Evolutionary conservation across 805 yeast genomes (phyloP).

Genomic region (Cephaloascus fragrans): DNA sequence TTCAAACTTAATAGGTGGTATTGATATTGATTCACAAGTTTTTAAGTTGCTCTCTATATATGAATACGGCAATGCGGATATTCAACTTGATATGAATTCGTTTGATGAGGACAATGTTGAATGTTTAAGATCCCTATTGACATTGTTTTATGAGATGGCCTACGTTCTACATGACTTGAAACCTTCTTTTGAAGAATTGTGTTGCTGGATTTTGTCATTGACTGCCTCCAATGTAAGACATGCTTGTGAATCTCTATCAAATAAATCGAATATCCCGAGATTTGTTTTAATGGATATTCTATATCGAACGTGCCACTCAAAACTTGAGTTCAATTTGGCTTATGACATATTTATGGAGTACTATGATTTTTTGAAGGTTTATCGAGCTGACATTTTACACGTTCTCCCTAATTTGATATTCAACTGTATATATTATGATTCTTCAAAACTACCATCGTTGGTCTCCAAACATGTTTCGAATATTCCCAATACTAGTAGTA

Average conservation of each 20-base stretch:
- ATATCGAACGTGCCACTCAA: constrained; percentile 22
- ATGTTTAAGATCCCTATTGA: not conserved
- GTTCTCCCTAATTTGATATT: not conserved
- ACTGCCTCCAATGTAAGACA: constrained; percentile 17
- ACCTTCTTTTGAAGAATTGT: not conserved
- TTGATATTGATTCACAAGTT: not conserved
- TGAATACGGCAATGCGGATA: not conserved
- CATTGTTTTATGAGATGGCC: not conserved
- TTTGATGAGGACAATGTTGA: not conserved
- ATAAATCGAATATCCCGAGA: constrained; percentile 22
- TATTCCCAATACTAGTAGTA: not conserved
- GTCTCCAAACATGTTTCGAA: not conserved
- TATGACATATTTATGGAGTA: constrained; percentile 23
- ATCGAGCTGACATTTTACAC: not conserved
- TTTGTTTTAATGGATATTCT: constrained; percentile 28
- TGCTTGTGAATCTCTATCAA: constrained; percentile 21
- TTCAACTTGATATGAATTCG: not conserved
- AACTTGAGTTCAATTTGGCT: constrained; percentile 21
- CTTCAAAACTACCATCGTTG: not conserved
- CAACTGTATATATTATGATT: not conserved
- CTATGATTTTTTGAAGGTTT: not conserved
- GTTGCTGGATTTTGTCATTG: constrained; percentile 22
- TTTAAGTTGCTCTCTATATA: not conserved
- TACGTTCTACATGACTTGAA: not conserved
- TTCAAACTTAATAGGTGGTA: too few relatives aligned